Evolutionary conservation across 164 flowering plant species (phyloP), one percentile per base, ranked within the genome.

Genomic region (Platanus orientalis): DNA sequence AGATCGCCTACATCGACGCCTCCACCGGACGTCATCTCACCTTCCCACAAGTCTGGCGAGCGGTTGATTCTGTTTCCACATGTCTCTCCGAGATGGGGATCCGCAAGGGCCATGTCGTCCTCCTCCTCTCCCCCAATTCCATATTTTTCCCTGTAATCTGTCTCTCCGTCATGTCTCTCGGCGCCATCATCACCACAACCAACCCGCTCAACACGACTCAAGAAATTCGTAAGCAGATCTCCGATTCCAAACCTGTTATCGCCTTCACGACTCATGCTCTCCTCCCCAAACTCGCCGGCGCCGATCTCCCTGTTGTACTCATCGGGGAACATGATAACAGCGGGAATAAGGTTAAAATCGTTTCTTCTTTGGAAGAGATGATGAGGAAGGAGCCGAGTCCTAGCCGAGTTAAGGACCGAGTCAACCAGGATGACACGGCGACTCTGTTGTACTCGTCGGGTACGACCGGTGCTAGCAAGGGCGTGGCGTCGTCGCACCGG

Each of bases 401-500:
- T 52, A 55, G 12, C 40, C 76, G 82, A 55, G 79, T 79, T 17
- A 76, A 62, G 54, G 84, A 82, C 1, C 80, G 81, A 66, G 75
- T 93, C 40, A 51, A 64, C 48, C 88, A 82, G 60, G 80, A 87
- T 57, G 98, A 93, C 73, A 71, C 89, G 17, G 93, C 96, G 3
- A 79, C 82, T 14, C 68, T 87, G 20, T 77, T 89, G 6, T 87
- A 90, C 79, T 90, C 97, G 16, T 90, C 97, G 4, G 97, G 97
- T 1, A 90, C 94, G 1, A 90, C 97, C 9, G 94, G 97, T 0
- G 81, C 74, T 16, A 88, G 97, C 71, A 90, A 90, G 64, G 97
- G 97, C 6, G 94, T 90, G 23, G 75, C 77, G 6, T 83, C 87
- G 14, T 80, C 97, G 2, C 97, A 90, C 56, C 60, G 72, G 57